Evolutionary conservation across 2,329 filamentous ascomycete genomes (phyloP).

Genomic region (Aspergillus sp.): DNA sequence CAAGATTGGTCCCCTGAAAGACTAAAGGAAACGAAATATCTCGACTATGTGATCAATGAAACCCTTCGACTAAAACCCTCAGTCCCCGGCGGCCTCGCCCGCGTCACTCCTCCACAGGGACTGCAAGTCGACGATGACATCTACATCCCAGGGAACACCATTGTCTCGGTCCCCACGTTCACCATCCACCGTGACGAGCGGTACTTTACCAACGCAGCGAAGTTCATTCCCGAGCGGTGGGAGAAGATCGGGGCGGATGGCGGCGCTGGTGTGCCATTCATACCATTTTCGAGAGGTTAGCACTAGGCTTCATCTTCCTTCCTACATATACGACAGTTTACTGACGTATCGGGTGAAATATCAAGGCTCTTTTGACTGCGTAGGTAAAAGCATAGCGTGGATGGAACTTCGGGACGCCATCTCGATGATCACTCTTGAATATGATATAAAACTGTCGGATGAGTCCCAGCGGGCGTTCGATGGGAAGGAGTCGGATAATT

Average conservation of each 20-base stretch:
- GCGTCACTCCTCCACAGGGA: slow-evolving; percentile 26
- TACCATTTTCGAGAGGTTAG: slow-evolving; percentile 13
- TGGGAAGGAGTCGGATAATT: not conserved
- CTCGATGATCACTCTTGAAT: not conserved
- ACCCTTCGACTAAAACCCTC: slow-evolving; percentile 30
- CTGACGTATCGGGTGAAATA: too few relatives aligned
- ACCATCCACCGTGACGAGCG: slow-evolving; percentile 20
- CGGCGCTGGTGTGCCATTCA: slow-evolving; percentile 17
- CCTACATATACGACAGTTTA: too few relatives aligned
- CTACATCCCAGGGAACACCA: slow-evolving; percentile 25
- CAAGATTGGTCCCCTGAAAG: slow-evolving; percentile 14
- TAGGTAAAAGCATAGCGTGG: not conserved
- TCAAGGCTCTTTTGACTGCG: not conserved
- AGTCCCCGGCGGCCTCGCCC: slow-evolving; percentile 19
- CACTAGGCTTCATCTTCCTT: too few relatives aligned
- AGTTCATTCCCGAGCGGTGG: slow-evolving; percentile 28
- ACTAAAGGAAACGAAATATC: not conserved
- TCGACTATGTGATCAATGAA: slow-evolving; percentile 3
- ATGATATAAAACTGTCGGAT: not conserved
- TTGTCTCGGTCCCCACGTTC: slow-evolving; percentile 15
- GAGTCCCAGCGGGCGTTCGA: not conserved
- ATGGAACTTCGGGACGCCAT: not conserved
- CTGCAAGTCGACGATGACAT: slow-evolving; percentile 24
- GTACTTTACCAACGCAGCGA: slow-evolving; percentile 10
- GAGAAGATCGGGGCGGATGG: slow-evolving; percentile 12